Evolutionary conservation across 345 rosid species (phyloP), one percentile per base, ranked within the genome.

Genomic region (Triadica sebifera): DNA sequence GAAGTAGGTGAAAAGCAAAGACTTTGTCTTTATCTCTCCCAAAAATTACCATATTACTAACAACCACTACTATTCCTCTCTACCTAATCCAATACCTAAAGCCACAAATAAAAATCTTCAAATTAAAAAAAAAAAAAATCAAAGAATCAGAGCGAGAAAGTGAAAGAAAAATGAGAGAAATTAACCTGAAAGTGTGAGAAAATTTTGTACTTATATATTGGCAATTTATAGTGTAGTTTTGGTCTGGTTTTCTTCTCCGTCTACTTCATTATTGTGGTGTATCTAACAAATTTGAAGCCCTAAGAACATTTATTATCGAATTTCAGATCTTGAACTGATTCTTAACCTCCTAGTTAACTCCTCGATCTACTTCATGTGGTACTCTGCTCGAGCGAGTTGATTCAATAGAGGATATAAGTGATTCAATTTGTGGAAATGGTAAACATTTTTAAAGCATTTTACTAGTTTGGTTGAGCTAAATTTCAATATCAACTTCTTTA

Each of bases 401-500:
- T 74, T 67, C 63, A 45, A 52, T 75, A 81, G 71, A 50, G 66
- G 52, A 45, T 71, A 46, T 46, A 13, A 65, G 59, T 24, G 29
- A 64, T 43, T 76, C 29, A 41, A 8, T 66, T 43, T 38, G 75
- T 78, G 63, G 77, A 75, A 73, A 79, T 81, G 80, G 55, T 69
- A 52, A 67, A 66, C 60, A n/a, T 77, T 72, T 50, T 58, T 17
- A 11, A 51, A 22, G 67, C n/a, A 19, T 37, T 38, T 63, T 63
- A 34, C n/a, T 61, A 1, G 45, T 25, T 63, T 68, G 76, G 57
- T 47, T 60, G 65, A 6, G 70, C 10, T 22, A 46, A 45, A 70
- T 76, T 76, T 74, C 71, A 87, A 94, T 94, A 97, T 90, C 94
- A 82, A 86, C 85, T 88, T 82, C n/a, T n/a, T n/a, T n/a, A n/a